Conservation (phyloP, 805 yeast species). For the Torulaspora franciscae region DNA sequence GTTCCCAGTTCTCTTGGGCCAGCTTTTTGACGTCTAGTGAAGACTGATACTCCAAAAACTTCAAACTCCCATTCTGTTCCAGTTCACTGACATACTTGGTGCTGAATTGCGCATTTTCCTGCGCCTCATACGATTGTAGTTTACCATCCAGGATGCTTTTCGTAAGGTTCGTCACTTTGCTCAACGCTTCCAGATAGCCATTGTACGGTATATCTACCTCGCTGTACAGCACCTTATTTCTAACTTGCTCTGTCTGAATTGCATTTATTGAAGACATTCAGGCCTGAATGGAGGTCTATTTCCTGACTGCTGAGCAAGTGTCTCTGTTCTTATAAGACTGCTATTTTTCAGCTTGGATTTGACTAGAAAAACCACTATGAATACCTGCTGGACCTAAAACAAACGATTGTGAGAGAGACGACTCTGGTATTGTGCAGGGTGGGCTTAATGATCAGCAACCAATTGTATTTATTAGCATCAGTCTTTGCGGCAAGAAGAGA, state of each 20-base stretch:
- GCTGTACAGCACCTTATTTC: conserved; percentile 25
- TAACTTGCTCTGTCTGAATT: conserved; percentile 19
- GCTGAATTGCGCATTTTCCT: conserved; percentile 10
- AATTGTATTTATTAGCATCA: conserved; percentile 24
- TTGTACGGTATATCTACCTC: conserved; percentile 27
- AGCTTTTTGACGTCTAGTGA: conserved; percentile 28
- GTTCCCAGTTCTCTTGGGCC: conserved; percentile 25
- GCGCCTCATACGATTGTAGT: conserved; percentile 16
- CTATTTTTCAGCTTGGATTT: too few relatives aligned
- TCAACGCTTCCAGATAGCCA: conserved; percentile 24
- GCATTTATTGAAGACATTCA: conserved; percentile 9
- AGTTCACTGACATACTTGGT: conserved; percentile 12
- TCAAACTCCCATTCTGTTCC: conserved; percentile 17
- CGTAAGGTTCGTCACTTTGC: conserved; percentile 19
- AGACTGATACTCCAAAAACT: conserved; percentile 24
- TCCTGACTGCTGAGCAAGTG: background rate
- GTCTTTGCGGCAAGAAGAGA: conserved; percentile 27
- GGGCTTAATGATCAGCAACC: conserved; percentile 19
- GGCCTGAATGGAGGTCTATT: background rate
- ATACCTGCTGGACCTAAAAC: background rate
- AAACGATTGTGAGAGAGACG: background rate
- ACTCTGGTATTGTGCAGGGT: background rate
- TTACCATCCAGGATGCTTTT: conserved; percentile 21
- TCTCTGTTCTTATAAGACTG: background rate
- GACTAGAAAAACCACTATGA: too few relatives aligned